Base-by-base conservation (phyloP, 2,329 filamentous ascomycete species). In the Amauroascus niger region DNA sequence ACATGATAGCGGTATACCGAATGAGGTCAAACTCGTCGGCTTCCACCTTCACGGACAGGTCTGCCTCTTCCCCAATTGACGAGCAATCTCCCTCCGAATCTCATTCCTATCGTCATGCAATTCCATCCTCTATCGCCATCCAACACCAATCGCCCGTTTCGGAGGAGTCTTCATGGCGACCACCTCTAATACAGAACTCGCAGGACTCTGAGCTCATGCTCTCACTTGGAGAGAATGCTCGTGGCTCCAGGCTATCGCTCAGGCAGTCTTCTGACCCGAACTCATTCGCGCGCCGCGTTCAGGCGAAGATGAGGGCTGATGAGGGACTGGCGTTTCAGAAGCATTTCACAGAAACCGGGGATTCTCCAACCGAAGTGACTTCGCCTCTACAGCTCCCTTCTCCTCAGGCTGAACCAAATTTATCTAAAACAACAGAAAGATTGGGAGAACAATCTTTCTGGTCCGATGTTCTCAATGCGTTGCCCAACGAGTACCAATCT, bases 271-370 rank as follows among this genome's bases (percentile, higher is more conserved):
- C 64, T 3, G 69, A 71, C 35, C 68, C 72, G 1, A 67, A 70
- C 53, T 75, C 74, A 0, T 74, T 76, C 56, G 71, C 75, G 1
- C 69, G 72, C 51, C 66, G 67, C 6, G 63, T 76, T 7, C 76
- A 74, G 53, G 74, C 74, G 26, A 73, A 70, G 60, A 79, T 79
- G 76, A 68, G 75, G 53, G 69, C 69, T 7, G 76, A 79, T 55
- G 76, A 79, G 65, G 76, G 73, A 5, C 67, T 66, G 52, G 75
- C 74, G 8, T 63, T 79, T 50, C 75, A 78, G 33, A 52, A 58
- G 24, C 46, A 24, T 13, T 49, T 48, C 30, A 11, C 22, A 1
- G 33, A 53, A 18, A 11, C 7, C 5, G 44, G 30, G n/a, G 33
- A 43, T 13, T 53, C 51, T 2, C 51, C 43, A 14, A 41, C 32